A percentile compares a stretch with the other conserved stretches of the same genome.
phyloP scores from a whole-genome alignment of 116 monocot species.

The Posidonia oceanica region DNA sequence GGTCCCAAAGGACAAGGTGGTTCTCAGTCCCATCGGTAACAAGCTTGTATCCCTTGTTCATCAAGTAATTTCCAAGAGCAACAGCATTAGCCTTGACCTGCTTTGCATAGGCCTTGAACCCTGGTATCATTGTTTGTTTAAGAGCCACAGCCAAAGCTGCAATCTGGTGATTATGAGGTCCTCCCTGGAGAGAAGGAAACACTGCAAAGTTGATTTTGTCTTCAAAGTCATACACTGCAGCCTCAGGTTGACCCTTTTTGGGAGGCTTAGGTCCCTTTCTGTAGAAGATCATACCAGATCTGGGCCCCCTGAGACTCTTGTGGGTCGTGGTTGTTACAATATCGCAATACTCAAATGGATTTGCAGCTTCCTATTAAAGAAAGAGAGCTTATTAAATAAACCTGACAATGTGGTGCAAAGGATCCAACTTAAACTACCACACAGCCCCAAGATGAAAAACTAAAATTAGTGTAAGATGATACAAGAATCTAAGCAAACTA shows the following conservation, averaged over 20 bases:
- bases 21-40: conserved; percentile 85
- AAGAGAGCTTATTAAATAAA: neutral
- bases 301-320: conserved; percentile 85
- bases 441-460: no score
- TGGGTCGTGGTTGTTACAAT: conserved; percentile 91
- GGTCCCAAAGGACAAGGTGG: conserved; percentile 95
- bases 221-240: conserved; percentile 74
- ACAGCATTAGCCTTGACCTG: conserved; percentile 77
- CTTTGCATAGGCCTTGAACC: conserved; percentile 76
- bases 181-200: conserved; percentile 92
- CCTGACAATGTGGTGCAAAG: no score
- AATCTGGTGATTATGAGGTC: conserved; percentile 96
- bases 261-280: conserved; percentile 93
- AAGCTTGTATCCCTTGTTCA: conserved; percentile 80
- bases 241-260: conserved; percentile 84
- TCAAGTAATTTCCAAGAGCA: conserved; percentile 64
- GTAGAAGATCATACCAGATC: conserved; percentile 98
- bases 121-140: conserved; percentile 55
- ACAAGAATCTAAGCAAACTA: no score
- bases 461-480: no score
- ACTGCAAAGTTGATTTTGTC: conserved; percentile 93
- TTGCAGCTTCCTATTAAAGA: conserved; percentile 59
- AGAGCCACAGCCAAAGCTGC: conserved; percentile 84
- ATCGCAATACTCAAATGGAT: conserved; percentile 85
- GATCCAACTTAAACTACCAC: no score